These are phyloP conservation scores for Lachnellula arida DNA, from an alignment of 2,329 filamentous ascomycete genomes.

Conservation along the genomic window DNA sequence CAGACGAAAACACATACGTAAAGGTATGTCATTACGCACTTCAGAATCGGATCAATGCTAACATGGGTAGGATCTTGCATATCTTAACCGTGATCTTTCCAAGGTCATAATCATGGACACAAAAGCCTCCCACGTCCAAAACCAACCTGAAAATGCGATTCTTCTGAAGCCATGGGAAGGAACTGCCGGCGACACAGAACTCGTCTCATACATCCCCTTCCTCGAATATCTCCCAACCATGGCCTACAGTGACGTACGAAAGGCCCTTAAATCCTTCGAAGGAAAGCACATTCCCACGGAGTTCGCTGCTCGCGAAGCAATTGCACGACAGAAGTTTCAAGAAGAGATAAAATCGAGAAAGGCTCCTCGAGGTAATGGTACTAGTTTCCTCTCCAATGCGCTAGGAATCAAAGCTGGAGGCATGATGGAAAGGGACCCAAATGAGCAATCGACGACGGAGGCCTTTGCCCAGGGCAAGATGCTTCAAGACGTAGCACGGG, in stretches of 20 bases:
- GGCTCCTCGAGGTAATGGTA: constrained; percentile 53
- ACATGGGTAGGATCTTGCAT: constrained; percentile 74
- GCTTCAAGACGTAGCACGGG: constrained; percentile 89
- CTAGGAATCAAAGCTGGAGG: constrained; percentile 72
- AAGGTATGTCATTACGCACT: constrained; percentile 58
- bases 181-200: constrained; percentile 73
- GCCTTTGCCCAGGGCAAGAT: constrained; percentile 92
- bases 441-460: constrained; percentile 64
- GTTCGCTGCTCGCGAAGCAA: constrained; percentile 82
- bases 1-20: constrained; percentile 77
- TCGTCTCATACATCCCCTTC: constrained; percentile 90
- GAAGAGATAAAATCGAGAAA: constrained; percentile 69
- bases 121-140: constrained; percentile 71
- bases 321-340: constrained; percentile 79
- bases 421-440: constrained; percentile 56
- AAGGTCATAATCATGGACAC: constrained; percentile 96
- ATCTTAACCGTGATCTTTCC: constrained; percentile 90
- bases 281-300: constrained; percentile 85
- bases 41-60: constrained; percentile 13
- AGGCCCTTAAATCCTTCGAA: constrained; percentile 81
- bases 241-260: constrained; percentile 82
- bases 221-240: constrained; percentile 96
- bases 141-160: constrained; percentile 96
- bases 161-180: constrained; percentile 88
- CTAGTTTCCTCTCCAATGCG: constrained; percentile 64